These are phyloP conservation scores for Entomortierella chlamydospora DNA, from an alignment of 192 early-diverging fungal genomes.

Conservation along the genomic window DNA sequence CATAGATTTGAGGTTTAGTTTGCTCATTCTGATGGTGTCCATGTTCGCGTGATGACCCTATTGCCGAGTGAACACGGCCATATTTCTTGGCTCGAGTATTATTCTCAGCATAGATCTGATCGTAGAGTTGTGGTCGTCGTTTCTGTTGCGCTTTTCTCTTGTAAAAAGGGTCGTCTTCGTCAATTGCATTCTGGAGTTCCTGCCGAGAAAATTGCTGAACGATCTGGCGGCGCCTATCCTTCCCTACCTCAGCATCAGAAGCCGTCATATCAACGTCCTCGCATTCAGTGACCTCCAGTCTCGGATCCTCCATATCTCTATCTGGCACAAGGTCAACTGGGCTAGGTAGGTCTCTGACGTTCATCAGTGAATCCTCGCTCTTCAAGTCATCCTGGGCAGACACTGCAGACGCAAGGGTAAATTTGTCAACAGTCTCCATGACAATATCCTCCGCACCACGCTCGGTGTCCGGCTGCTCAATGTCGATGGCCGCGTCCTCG, in stretches of 20 bases:
- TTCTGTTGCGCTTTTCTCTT: constrained; percentile 40
- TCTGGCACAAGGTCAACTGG: constrained; percentile 29
- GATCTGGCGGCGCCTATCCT: constrained; percentile 15
- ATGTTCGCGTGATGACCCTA: constrained; percentile 27
- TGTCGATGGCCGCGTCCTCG: not conserved
- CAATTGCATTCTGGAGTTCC: constrained; percentile 21
- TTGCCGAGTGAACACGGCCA: constrained; percentile 47
- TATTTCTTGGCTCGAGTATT: constrained; percentile 49
- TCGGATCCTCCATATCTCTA: constrained; percentile 29
- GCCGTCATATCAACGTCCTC: constrained; percentile 21
- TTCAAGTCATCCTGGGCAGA: not conserved
- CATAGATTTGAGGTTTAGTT: constrained; percentile 43
- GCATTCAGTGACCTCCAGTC: constrained; percentile 24
- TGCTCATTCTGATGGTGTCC: constrained; percentile 46
- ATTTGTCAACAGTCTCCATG: constrained; percentile 7
- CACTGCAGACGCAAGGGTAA: not conserved
- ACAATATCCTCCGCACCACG: not conserved
- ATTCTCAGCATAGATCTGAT: constrained; percentile 57
- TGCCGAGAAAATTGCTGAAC: constrained; percentile 15
- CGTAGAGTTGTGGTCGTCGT: constrained; percentile 55
- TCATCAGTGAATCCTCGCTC: constrained; percentile 9
- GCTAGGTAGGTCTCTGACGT: constrained; percentile 13
- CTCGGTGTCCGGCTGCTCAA: constrained; percentile 10
- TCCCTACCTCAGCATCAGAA: not conserved
- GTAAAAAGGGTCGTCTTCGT: constrained; percentile 35